These are phyloP conservation scores for Aspergillus cejpii DNA, from an alignment of 2,329 filamentous ascomycete genomes.

Conservation along the genomic window DNA sequence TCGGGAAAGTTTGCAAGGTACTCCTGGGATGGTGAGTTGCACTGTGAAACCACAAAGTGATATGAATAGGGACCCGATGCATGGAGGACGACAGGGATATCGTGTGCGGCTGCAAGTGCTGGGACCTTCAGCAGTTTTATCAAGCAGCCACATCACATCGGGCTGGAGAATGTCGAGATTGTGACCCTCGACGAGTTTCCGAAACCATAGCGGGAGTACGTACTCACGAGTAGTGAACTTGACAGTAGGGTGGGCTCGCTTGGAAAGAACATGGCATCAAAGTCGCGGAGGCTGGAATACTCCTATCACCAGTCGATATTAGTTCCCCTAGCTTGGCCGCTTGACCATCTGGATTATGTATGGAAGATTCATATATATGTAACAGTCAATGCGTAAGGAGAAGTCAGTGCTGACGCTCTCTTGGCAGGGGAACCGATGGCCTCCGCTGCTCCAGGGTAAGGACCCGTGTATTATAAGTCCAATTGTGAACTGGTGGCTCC, in stretches of 20 bases:
- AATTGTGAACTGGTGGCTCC: conserved; percentile 78
- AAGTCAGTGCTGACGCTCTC: conserved; percentile 83
- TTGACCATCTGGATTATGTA: conserved; percentile 91
- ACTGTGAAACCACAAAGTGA: conserved; percentile 89
- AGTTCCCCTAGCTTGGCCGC: conserved; percentile 66
- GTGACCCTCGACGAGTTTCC: conserved; percentile 83
- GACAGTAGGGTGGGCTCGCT: conserved; percentile 78
- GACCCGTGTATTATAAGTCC: conserved; percentile 92
- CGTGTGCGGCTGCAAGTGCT: conserved; percentile 84
- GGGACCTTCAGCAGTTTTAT: conserved; percentile 87
- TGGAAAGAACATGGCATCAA: conserved; percentile 81
- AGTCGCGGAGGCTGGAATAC: conserved; percentile 83
- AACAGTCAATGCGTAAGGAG: conserved; percentile 91
- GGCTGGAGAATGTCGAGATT: conserved; percentile 93
- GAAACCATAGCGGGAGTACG: conserved; percentile 88
- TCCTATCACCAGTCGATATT: conserved; percentile 98
- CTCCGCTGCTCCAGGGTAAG: conserved; percentile 72
- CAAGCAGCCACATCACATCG: conserved; percentile 93
- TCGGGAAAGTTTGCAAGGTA: conserved; percentile 91
- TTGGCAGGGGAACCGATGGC: conserved; percentile 86
- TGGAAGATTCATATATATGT: conserved; percentile 88
- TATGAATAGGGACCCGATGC: conserved; percentile 92
- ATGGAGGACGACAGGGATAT: conserved; percentile 91
- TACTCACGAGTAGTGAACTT: conserved; percentile 97
- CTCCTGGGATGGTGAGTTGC: conserved; percentile 91